Evolutionary conservation across 257 asterid genomes (phyloP), one percentile per base, ranked within the genome.

Genomic region (Capsicum baccatum): DNA sequence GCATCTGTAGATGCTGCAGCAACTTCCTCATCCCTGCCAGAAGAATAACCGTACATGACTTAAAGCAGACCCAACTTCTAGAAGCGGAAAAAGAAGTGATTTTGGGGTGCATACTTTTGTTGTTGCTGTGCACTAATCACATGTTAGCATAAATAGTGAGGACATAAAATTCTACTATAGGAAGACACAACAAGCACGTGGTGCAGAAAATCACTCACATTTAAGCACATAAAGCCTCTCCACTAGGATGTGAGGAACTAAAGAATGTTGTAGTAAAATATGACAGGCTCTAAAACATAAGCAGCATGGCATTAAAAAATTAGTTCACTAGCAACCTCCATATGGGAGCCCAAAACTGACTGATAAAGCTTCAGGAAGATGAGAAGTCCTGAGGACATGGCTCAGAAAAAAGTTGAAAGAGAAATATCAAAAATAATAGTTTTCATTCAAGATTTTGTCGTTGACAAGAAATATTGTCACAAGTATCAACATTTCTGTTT

Each of bases 1-100:
- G 97, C 96, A 83, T 90, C 92, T 8, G 87, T 83, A 64, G 99
- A 89, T 88, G 98, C 92, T 73, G 97, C 74, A 79, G 97, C 97
- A 83, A 94, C 99, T 90, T 85, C 92, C 83, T 94, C 99, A 89
- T 95, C 97, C 68, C 99, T 95, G 79, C 66, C 81, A 54, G 64
- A 78, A 54, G 62, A 78, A 33, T 54, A 54, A 21, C 48, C 26
- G 48, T 15, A 78, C 81, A 52, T 78, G 81, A 78, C 50, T 78
- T 26, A 50, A 78, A 78, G 50, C 82, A 78, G 64, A 78, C 15
- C 50, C 16, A 15, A 78, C 8, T 50, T 74, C 81, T 21, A 74
- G 81, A 21, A 74, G 81, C 50, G 14, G 8, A 21, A 50, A 69
- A 74, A 21, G 19, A 74, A 74, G 47, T 52, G 50, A 78, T 8